phyloP scores from a whole-genome alignment of 257 asterid genomes.

The Capsicum pubescens region DNA sequence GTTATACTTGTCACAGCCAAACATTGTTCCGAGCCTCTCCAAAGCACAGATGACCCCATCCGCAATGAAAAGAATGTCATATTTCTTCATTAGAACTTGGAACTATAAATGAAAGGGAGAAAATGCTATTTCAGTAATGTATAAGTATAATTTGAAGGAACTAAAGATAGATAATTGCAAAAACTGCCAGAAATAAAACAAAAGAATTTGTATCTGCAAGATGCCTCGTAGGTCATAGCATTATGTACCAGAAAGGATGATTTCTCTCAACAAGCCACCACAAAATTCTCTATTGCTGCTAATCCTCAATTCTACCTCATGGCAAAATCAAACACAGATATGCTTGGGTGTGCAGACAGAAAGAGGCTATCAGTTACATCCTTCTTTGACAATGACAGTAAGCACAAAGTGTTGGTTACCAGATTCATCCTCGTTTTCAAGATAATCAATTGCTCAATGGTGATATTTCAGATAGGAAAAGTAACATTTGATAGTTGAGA shows the following conservation, averaged over 20 bases:
- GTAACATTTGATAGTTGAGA: no score
- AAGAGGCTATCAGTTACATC: conserved; percentile 20
- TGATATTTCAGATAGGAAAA: no score
- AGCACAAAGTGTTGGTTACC: not conserved
- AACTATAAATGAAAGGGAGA: conserved; percentile 50
- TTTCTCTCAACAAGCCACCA: not conserved
- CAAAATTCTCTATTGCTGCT: not conserved
- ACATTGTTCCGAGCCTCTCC: conserved; percentile 93
- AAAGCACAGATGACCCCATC: conserved; percentile 98
- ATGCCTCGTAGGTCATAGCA: not conserved
- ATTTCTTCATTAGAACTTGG: conserved; percentile 81
- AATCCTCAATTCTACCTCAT: not conserved
- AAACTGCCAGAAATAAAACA: conserved; percentile 16
- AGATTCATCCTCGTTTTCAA: not conserved
- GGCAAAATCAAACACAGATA: not conserved
- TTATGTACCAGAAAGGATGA: not conserved
- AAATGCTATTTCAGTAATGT: not conserved
- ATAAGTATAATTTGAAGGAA: not conserved
- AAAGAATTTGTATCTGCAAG: not conserved
- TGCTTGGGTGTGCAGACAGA: not conserved
- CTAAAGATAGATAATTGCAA: conserved; percentile 3
- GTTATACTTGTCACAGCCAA: conserved; percentile 51
- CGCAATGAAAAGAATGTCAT: conserved; percentile 85
- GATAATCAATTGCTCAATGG: not conserved
- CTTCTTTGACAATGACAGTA: not conserved